A percentile compares a stretch with the other conserved stretches of the same genome.
These are phyloP conservation scores for Eucalyptus paniculata DNA, from an alignment of 345 rosid genomes.

Conservation along the genomic window DNA sequence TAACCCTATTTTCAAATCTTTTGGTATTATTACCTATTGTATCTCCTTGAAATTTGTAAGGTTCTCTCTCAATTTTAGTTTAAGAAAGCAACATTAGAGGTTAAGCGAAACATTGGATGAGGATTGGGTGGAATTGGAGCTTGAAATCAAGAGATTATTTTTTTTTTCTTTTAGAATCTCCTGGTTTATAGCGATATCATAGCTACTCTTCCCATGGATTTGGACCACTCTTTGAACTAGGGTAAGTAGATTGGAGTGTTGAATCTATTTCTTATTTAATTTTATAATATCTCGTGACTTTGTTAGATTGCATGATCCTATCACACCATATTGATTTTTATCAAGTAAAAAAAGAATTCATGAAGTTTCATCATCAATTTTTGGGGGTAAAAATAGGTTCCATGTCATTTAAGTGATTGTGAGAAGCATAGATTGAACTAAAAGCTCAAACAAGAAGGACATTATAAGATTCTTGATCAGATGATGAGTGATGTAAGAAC, in stretches of 20 bases:
- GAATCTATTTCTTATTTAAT: no score
- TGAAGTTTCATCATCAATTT: neutral
- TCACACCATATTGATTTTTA: no score
- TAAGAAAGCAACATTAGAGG: neutral
- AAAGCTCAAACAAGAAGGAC: neutral
- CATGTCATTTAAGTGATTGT: neutral
- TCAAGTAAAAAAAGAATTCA: neutral
- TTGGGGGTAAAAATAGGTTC: neutral
- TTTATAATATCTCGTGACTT: no score
- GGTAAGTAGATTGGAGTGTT: no score
- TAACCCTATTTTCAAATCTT: neutral
- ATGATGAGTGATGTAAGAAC: neutral
- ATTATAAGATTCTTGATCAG: accelerated
- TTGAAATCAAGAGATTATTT: no score
- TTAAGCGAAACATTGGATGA: no score
- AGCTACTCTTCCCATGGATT: no score
- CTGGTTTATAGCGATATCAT: accelerated
- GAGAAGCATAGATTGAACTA: neutral
- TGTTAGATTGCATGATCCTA: no score
- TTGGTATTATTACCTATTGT: neutral
- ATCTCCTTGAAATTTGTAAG: neutral
- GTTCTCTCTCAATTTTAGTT: neutral
- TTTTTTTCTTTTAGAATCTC: no score
- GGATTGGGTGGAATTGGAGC: no score
- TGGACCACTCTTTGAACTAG: no score